Percentiles rank a stretch among this genome's conserved stretches.
Conservation (phyloP, 1,284 basidiomycete genomes). For the Psilocybe mexicana region DNA sequence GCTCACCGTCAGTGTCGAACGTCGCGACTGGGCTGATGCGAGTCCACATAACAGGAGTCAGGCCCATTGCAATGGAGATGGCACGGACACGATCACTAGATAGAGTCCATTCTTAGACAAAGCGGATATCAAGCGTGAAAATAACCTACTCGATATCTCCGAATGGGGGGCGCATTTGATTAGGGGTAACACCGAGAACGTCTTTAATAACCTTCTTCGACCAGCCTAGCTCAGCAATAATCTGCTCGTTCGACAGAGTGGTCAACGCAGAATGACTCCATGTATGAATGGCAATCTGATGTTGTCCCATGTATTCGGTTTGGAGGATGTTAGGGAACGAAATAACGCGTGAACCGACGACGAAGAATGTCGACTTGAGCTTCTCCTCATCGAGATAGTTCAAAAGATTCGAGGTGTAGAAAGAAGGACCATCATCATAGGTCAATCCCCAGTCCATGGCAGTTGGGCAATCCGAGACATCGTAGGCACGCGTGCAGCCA, state of each 20-base stretch:
- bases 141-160: slow-evolving; percentile 64
- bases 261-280: slow-evolving; percentile 73
- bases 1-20: slow-evolving; percentile 65
- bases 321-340: slow-evolving; percentile 48
- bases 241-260: slow-evolving; percentile 76
- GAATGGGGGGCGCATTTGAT: slow-evolving; percentile 64
- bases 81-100: slow-evolving; percentile 80
- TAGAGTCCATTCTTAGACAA: neutral
- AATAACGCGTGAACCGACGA: slow-evolving; percentile 75
- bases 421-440: slow-evolving; percentile 80
- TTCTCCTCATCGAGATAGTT: slow-evolving; percentile 65
- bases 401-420: slow-evolving; percentile 75
- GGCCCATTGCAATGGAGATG: slow-evolving; percentile 69
- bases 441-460: slow-evolving; percentile 71
- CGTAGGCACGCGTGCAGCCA: slow-evolving; percentile 67
- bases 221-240: slow-evolving; percentile 90
- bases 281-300: slow-evolving; percentile 73
- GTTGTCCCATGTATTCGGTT: slow-evolving; percentile 68
- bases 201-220: slow-evolving; percentile 83
- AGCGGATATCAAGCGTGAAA: neutral
- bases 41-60: slow-evolving; percentile 69
- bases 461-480: slow-evolving; percentile 74
- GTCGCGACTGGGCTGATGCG: slow-evolving; percentile 53
- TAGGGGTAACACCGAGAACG: slow-evolving; percentile 69
- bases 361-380: slow-evolving; percentile 85